These are phyloP conservation scores for Myxozyma monticola DNA, from an alignment of 805 yeast genomes.

Conservation along the genomic window DNA sequence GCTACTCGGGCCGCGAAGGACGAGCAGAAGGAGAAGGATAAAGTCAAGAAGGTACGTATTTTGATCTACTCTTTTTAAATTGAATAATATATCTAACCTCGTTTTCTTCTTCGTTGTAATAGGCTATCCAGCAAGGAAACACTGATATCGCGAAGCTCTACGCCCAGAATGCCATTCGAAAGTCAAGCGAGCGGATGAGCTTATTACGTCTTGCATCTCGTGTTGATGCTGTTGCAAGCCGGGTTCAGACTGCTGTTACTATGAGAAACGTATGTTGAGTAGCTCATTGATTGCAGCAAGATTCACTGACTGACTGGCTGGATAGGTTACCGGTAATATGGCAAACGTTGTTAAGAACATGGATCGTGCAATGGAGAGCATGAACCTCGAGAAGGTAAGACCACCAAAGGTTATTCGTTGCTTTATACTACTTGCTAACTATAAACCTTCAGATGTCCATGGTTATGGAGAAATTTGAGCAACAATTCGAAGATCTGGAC, in stretches of 20 bases:
- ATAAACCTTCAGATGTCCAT: constrained; percentile 58
- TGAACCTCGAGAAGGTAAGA: constrained; percentile 75
- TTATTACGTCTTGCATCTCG: constrained; percentile 79
- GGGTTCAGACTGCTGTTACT: constrained; percentile 97
- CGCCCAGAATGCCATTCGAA: constrained; percentile 94
- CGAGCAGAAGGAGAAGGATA: constrained; percentile 80
- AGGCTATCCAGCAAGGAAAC: constrained; percentile 77
- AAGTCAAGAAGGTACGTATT: constrained; percentile 64
- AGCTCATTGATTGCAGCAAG: background rate
- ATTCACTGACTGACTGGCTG: background rate
- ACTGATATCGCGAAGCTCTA: constrained; percentile 90
- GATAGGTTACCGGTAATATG: constrained; percentile 88
- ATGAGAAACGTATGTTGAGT: constrained; percentile 56
- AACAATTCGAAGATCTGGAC: constrained; percentile 93
- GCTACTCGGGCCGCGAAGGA: constrained; percentile 90
- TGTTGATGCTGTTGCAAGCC: constrained; percentile 91
- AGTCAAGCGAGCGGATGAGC: constrained; percentile 81
- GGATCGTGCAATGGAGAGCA: constrained; percentile 93
- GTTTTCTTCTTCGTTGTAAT: background rate
- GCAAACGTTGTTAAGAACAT: constrained; percentile 87
- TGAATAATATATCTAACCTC: background rate
- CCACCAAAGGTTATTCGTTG: background rate
- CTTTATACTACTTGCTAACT: background rate
- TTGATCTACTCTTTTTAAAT: background rate
- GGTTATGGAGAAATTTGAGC: constrained; percentile 96